Evolutionary conservation across 2,329 filamentous ascomycete species (phyloP), one percentile per base, ranked within the genome.

Genomic region (Alternaria sp.): DNA sequence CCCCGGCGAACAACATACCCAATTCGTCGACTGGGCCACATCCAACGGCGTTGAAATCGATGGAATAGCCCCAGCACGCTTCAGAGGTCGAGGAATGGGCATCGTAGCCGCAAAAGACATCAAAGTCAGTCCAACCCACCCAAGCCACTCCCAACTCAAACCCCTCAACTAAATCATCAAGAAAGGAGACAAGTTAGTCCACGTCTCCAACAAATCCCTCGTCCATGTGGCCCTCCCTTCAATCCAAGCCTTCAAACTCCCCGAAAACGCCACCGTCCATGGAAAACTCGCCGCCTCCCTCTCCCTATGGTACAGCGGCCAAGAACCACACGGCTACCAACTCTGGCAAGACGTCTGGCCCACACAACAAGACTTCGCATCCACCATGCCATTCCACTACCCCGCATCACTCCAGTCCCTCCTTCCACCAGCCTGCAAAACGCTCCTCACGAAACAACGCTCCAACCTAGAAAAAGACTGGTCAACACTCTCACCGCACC

Each of bases 71-170:
- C 89, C 93, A 6, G 85, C 88, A 44, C 83, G 83, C 43, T 89
- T 97, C 15, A 87, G 89, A 6, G 91, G 89, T 2, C 86, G 91
- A 58, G 93, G 93, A 26, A 86, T 96, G 57, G 93, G 94, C 50
- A 89, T 97, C 60, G 85, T 94, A 54, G 90, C 93, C 6, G 89
- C 87, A 12, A 85, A 86, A 26, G 81, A 85, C 13, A 85, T 96
- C 64, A 82, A 90, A 81, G 91, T 92, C 81, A 73, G 75, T 74
- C 19, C 30, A 13, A 30, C 23, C 45, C 15, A 17, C 32, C 28
- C 36, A 6, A 36, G 15, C 17, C 19, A 13, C 21, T 19, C 25
- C 26, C 23, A 50, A 15, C 17, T 46, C 46, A 62, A 11, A 43
- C 30, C 53, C 19, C 19, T 28, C 17, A 43, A 51, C 68, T 76